phyloP scores from a whole-genome alignment of 208 protist species.

The Leishmania martiniquensis region DNA sequence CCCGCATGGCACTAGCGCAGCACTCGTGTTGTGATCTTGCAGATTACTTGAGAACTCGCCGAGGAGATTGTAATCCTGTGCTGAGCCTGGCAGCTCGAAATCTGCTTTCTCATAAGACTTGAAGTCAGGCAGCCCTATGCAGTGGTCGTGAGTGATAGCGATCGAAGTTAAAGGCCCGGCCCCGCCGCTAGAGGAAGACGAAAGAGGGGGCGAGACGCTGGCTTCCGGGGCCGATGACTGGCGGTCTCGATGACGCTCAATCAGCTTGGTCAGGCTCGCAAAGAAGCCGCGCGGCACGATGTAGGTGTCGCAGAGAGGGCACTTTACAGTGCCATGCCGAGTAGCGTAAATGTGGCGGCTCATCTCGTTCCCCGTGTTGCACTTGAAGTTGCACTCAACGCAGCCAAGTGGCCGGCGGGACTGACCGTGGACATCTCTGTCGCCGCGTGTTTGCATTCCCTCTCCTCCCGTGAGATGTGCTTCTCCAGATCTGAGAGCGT shows the following conservation, averaged over 20 bases:
- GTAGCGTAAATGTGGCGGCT: constrained; percentile 40
- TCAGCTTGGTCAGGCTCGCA: constrained; percentile 32
- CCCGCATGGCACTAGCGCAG: not conserved
- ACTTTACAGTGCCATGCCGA: constrained; percentile 35
- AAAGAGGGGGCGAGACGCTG: not conserved
- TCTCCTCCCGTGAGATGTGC: not conserved
- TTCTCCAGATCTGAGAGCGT: not conserved
- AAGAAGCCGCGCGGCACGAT: constrained; percentile 44
- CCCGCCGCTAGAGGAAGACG: not conserved
- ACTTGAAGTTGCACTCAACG: constrained; percentile 37
- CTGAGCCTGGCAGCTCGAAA: constrained; percentile 22
- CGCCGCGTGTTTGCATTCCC: not conserved
- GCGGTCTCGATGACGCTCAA: constrained; percentile 24
- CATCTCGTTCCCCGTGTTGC: constrained; percentile 37
- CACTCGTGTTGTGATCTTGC: not conserved
- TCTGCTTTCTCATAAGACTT: constrained; percentile 27
- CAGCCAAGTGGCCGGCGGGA: constrained; percentile 25
- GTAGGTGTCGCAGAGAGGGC: constrained; percentile 37
- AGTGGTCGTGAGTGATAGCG: constrained; percentile 24
- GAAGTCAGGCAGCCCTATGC: constrained; percentile 22
- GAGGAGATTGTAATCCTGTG: constrained; percentile 23
- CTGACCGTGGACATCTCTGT: constrained; percentile 1
- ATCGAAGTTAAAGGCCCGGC: constrained; percentile 16
- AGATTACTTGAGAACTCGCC: not conserved
- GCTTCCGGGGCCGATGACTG: not conserved